Percentiles rank a stretch among this genome's conserved stretches.
Evolutionary conservation across 306 rosid species (phyloP).

Genomic region (Lathyrus aphaca): DNA sequence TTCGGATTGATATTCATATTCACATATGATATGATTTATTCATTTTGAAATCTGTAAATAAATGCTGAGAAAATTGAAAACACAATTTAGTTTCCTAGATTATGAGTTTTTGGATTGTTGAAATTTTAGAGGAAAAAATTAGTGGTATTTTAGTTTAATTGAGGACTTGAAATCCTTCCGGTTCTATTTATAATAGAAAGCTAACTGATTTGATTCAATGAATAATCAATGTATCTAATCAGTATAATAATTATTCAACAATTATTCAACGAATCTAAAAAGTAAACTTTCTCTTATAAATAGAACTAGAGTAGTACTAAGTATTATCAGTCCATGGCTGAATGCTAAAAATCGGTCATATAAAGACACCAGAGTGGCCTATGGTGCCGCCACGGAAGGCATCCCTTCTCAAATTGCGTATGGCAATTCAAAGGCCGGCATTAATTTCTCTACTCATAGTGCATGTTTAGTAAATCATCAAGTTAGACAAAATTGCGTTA

Average conservation of each 20-base stretch:
- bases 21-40: neutral
- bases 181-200: too few relatives aligned
- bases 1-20: neutral
- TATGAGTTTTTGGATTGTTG: neutral
- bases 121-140: neutral
- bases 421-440: neutral
- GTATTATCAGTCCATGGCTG: neutral
- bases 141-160: constrained; percentile 1
- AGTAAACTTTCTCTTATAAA: too few relatives aligned
- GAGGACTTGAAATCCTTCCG: neutral
- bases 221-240: too few relatives aligned
- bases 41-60: neutral
- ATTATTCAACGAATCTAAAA: too few relatives aligned
- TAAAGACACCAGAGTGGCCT: neutral
- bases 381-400: neutral
- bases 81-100: neutral
- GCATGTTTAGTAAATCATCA: too few relatives aligned
- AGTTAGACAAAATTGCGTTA: too few relatives aligned
- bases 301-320: neutral
- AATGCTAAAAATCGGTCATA: neutral
- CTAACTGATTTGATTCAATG: too few relatives aligned
- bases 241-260: too few relatives aligned
- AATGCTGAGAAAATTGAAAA: neutral
- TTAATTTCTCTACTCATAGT: too few relatives aligned
- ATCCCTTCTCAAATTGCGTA: neutral